Percentiles rank a stretch among this genome's conserved stretches.
Conservation (phyloP, 495 filamentous ascomycete genomes). For the Staphylotrichum tortipilum region DNA sequence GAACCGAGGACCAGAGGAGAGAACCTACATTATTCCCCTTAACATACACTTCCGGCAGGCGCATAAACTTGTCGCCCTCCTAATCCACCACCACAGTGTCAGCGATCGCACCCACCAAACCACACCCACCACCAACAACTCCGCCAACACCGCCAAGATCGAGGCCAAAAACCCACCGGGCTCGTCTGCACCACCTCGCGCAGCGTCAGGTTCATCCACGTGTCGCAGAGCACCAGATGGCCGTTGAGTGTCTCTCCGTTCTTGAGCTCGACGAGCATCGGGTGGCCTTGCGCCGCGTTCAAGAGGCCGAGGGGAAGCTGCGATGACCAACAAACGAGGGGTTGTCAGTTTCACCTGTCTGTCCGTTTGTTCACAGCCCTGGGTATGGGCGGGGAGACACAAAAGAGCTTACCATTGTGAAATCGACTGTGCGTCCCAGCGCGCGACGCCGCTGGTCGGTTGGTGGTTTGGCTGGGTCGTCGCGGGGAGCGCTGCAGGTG, state of each 20-base stretch:
- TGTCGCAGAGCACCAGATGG: conserved; percentile 91
- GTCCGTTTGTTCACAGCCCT: too few species aligned
- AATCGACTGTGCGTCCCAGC: too few species aligned
- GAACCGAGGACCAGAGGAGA: background rate
- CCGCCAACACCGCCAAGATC: background rate
- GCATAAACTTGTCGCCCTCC: conserved; percentile 89
- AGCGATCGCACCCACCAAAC: too few species aligned
- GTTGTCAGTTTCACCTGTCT: too few species aligned
- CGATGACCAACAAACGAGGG: background rate
- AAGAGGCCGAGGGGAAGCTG: conserved; percentile 89
- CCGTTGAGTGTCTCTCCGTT: conserved; percentile 97
- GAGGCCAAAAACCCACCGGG: conserved; percentile 38
- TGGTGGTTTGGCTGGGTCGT: too few species aligned
- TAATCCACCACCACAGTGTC: conserved; percentile 10
- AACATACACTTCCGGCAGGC: conserved; percentile 88
- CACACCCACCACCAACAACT: too few species aligned
- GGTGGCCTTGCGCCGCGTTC: conserved; percentile 92
- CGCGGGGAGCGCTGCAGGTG: too few species aligned
- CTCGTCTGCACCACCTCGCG: conserved; percentile 98
- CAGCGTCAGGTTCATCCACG: conserved; percentile 97
- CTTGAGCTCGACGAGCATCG: conserved; percentile 98
- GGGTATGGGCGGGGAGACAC: too few species aligned
- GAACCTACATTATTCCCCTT: conserved; percentile 84
- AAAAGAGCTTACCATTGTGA: too few species aligned
- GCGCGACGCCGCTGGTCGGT: too few species aligned